These are phyloP conservation scores for Coemansia sp. DNA, from an alignment of 192 early-diverging fungal genomes.

Conservation along the genomic window DNA sequence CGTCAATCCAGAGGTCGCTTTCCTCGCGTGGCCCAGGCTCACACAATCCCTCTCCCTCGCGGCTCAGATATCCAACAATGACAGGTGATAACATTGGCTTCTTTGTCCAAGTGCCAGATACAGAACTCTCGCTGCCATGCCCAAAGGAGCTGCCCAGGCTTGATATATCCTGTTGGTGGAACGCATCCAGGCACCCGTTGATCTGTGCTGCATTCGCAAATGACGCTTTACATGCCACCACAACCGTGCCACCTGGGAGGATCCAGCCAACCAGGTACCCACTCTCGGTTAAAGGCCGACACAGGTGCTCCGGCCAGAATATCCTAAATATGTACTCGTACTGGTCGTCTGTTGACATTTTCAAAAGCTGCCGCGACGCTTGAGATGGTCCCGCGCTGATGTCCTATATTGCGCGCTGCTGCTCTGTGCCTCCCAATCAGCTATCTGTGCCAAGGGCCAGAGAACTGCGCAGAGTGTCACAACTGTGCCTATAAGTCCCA, in stretches of 20 bases:
- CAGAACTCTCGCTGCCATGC: neutral
- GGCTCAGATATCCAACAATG: conserved; percentile 50
- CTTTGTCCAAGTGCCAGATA: neutral
- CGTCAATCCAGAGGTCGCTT: conserved; percentile 47
- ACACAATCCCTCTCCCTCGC: conserved; percentile 52
- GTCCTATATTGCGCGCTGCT: conserved; percentile 40
- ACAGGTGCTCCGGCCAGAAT: conserved; percentile 44
- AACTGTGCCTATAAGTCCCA: conserved; percentile 26
- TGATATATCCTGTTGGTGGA: conserved; percentile 9
- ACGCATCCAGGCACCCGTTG: conserved; percentile 21
- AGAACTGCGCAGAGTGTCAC: conserved; percentile 30
- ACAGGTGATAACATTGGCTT: conserved; percentile 11
- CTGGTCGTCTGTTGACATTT: neutral
- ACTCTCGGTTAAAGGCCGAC: conserved; percentile 28
- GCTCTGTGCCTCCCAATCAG: conserved; percentile 44
- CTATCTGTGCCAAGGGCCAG: conserved; percentile 48
- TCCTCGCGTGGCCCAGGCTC: conserved; percentile 43
- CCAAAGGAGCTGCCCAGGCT: neutral
- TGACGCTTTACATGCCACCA: conserved; percentile 39
- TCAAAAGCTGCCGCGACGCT: conserved; percentile 56
- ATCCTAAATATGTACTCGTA: conserved; percentile 32
- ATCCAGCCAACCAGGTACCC: conserved; percentile 52
- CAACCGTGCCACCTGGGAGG: conserved; percentile 29
- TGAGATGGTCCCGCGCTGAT: conserved; percentile 53
- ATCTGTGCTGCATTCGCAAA: conserved; percentile 44